Base-by-base conservation (phyloP, 495 filamentous ascomycete genomes). In the Neurospora sp. region DNA sequence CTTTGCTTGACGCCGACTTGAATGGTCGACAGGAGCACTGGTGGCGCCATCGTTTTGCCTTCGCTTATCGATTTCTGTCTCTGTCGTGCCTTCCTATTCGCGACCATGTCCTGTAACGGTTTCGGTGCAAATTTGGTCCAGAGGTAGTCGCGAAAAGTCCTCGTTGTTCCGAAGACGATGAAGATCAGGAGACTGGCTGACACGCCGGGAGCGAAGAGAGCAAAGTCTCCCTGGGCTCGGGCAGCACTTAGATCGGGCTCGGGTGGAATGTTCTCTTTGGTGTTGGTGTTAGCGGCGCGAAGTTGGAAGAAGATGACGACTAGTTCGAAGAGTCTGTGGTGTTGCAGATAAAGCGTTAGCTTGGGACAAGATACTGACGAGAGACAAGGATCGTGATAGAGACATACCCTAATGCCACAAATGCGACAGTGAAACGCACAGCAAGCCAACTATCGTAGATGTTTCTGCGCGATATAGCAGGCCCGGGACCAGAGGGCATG, bases 361-460 rank as follows among this genome's bases (percentile, higher is more conserved):
- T 59, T 59, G 10, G 23, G 48, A 59, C 20, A 14, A 1, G 1
- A 27, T 27, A 31, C 23, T 0, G 0, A 2, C 23, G 18, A 18
- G 9, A 35, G 4, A n/a, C 7, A 12, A 31, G 12, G 4, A 54
- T 41, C 35, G 12, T 5, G 39, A 62, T 4, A 31, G n/a, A 7
- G 35, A 73, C 78, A 10, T 62, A 80, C 76, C 80, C 81, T 1
- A 87, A 75, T 23, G 85, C 81, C n/a, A 80, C 62, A 70, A 87
- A 85, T 31, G 81, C 85, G 35, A 86, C 81, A 1, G 82, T 79
- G 72, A 86, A 87, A 23, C 85, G 81, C 4, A 84, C 75, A 9
- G 86, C 77, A 12, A 86, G 78, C 79, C 84, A 85, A 18, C 78
- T 79, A 75, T 86, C 85, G 70, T 87, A 87, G n/a, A 85, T 84